Conservation (phyloP, 1,284 basidiomycete species). For the Testicularia cyperi region DNA sequence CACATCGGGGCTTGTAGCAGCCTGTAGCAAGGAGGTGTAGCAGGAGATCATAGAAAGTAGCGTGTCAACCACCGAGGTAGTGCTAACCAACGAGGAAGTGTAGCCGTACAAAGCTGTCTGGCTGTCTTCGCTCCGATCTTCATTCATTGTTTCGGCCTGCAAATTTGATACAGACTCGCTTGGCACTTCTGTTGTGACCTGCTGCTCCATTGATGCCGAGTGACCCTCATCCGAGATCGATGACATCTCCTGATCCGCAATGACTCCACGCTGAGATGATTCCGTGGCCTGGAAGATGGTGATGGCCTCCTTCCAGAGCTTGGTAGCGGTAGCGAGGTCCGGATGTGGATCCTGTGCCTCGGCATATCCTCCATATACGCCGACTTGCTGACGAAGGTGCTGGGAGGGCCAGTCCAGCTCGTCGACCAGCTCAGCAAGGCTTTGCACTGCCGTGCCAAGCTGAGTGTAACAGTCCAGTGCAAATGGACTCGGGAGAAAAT, state of each 20-base stretch:
- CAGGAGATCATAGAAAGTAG: conserved; percentile 18
- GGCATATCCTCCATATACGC: background rate
- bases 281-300: conserved; percentile 13
- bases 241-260: conserved; percentile 13
- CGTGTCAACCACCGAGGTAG: conserved; percentile 35
- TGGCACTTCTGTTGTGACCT: background rate
- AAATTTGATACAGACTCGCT: background rate
- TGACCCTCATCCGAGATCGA: background rate
- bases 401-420: conserved; percentile 30
- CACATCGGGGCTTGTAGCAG: conserved; percentile 3
- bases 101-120: conserved; percentile 24
- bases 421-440: conserved; percentile 33
- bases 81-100: conserved; percentile 40
- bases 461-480: conserved; percentile 34
- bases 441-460: conserved; percentile 22
- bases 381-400: background rate
- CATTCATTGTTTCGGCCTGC: too few species aligned
- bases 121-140: conserved; percentile 2
- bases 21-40: conserved; percentile 21
- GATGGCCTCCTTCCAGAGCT: conserved; percentile 24
- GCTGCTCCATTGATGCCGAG: background rate
- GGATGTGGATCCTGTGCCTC: background rate
- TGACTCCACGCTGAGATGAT: conserved; percentile 12
- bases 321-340: background rate
- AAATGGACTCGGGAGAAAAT: conserved; percentile 39